Conservation (phyloP, 139 green algal species). For the Haematococcus sp. region DNA sequence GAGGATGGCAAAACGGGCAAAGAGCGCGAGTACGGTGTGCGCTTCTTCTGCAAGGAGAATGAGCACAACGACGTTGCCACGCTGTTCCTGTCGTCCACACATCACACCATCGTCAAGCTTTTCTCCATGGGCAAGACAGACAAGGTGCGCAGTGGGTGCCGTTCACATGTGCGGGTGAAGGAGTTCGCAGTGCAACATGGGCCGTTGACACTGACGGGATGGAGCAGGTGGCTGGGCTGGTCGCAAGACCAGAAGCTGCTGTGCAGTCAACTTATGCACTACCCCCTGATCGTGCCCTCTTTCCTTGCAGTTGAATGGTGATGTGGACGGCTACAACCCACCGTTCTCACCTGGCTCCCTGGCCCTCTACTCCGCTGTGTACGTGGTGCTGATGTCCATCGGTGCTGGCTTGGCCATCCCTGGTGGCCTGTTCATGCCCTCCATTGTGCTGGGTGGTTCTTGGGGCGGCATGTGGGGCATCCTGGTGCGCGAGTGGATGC, state of each 20-base stretch:
- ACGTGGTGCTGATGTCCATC: constrained; percentile 78
- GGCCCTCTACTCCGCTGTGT: constrained; percentile 54
- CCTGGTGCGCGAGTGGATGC: constrained; percentile 56
- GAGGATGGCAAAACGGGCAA: neutral
- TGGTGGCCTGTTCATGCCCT: constrained; percentile 91
- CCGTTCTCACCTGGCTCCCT: constrained; percentile 57
- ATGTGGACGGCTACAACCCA: constrained; percentile 21
- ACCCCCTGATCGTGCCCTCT: neutral
- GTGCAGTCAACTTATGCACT: too few relatives aligned
- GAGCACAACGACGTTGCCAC: constrained; percentile 89
- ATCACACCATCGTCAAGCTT: constrained; percentile 73
- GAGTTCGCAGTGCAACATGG: too few relatives aligned
- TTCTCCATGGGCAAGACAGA: constrained; percentile 59
- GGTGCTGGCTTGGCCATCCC: constrained; percentile 74
- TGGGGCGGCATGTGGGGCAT: constrained; percentile 70
- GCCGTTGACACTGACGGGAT: constrained; percentile 36
- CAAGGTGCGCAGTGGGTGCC: neutral
- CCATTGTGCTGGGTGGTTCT: constrained; percentile 65
- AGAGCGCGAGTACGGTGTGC: constrained; percentile 13
- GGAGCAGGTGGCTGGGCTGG: constrained; percentile 19
- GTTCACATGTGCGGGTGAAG: too few relatives aligned
- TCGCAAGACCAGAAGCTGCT: too few relatives aligned
- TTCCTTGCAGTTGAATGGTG: constrained; percentile 15
- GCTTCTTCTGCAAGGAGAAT: constrained; percentile 40
- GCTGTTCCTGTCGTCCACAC: constrained; percentile 64